Evolutionary conservation across 1,284 basidiomycete genomes (phyloP).

Genomic region (Tilletia indica): DNA sequence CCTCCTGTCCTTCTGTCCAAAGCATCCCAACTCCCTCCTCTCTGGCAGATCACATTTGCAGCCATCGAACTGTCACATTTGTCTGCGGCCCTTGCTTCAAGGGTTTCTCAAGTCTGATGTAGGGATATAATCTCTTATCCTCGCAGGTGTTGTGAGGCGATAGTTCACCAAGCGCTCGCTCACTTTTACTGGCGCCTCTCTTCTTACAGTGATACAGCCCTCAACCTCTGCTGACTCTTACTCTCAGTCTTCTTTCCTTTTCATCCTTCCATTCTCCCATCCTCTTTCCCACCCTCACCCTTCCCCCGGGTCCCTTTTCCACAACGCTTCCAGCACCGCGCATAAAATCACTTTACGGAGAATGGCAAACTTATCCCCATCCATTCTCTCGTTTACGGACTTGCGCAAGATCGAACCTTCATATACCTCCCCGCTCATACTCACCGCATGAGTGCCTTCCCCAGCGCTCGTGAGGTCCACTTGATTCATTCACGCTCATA

Average conservation of each 20-base stretch:
- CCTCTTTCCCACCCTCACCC: background rate
- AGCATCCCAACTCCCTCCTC: background rate
- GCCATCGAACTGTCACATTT: background rate
- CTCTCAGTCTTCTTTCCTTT: background rate
- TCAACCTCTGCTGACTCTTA: background rate
- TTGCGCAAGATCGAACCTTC: slow-evolving; percentile 33
- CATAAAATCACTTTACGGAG: slow-evolving; percentile 17
- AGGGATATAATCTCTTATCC: background rate
- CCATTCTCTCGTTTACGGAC: slow-evolving; percentile 31
- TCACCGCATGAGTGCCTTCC: slow-evolving; percentile 31
- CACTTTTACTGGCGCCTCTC: background rate
- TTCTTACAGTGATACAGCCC: too few species aligned
- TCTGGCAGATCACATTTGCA: background rate
- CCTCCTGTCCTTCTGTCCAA: background rate
- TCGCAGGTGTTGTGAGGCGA: background rate
- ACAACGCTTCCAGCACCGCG: background rate
- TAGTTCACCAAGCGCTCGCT: background rate
- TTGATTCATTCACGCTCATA: slow-evolving; percentile 42
- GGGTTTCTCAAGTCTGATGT: background rate
- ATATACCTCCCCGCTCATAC: slow-evolving; percentile 37
- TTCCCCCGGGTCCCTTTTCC: background rate
- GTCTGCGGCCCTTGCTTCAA: background rate
- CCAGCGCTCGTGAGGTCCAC: slow-evolving; percentile 21
- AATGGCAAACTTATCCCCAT: too few species aligned
- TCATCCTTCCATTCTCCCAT: background rate